These are phyloP conservation scores for Alternaria consortialis DNA, from an alignment of 2,329 filamentous ascomycete species.

Conservation along the genomic window DNA sequence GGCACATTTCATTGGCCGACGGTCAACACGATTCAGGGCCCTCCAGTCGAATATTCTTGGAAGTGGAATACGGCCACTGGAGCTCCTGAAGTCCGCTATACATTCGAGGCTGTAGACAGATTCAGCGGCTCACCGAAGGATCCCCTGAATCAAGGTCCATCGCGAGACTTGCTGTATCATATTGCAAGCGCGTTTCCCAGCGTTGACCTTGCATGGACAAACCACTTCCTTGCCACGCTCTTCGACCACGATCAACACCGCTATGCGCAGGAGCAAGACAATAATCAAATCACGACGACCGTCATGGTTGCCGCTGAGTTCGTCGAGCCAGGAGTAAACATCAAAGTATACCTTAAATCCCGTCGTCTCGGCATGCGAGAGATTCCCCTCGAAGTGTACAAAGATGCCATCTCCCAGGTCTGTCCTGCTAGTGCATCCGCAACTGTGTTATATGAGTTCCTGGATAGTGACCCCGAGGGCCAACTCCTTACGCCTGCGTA, in stretches of 20 bases:
- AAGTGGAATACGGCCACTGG: background rate
- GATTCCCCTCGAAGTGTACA: background rate
- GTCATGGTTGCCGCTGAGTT: background rate
- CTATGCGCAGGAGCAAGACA: background rate
- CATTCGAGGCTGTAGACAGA: background rate
- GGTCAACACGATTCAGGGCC: background rate
- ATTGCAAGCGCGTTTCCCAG: background rate
- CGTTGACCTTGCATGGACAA: background rate
- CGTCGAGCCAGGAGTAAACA: background rate
- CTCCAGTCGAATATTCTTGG: constrained; percentile 3
- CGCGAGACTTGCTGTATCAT: background rate
- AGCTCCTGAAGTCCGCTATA: background rate
- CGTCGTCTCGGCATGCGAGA: background rate
- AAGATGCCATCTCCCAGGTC: background rate
- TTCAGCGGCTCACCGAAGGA: background rate
- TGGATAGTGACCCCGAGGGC: background rate
- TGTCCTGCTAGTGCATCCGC: background rate
- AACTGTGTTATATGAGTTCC: background rate
- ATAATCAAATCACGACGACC: background rate
- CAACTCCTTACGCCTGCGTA: background rate
- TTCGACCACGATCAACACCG: constrained; percentile 2
- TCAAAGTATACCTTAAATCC: background rate
- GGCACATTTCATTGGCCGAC: background rate
- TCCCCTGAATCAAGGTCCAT: background rate
- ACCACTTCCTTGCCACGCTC: background rate